Conservation (phyloP, 1,139 yeast species). For the Meyerozyma carpophila region DNA sequence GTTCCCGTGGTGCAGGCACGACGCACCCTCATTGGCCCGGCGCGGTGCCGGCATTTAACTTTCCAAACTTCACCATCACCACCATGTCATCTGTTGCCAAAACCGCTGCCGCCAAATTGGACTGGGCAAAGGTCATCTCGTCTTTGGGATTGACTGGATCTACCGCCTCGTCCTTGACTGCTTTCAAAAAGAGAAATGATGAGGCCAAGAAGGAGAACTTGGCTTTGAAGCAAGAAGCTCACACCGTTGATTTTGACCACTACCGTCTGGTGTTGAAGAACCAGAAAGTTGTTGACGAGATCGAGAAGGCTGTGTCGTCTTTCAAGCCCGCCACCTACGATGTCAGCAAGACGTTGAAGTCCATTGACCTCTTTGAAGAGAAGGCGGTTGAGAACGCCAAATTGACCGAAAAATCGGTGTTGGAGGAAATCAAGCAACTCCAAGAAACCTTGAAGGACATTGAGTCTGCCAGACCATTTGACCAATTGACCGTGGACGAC, state of each 20-base stretch:
- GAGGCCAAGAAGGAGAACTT: constrained; percentile 85
- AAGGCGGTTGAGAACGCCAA: constrained; percentile 96
- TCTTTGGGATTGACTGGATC: constrained; percentile 89
- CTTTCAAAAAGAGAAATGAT: constrained; percentile 97
- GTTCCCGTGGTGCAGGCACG: neutral
- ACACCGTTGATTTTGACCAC: constrained; percentile 73
- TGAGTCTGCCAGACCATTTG: constrained; percentile 96
- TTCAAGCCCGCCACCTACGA: constrained; percentile 86
- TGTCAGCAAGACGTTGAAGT: constrained; percentile 82
- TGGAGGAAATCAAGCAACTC: constrained; percentile 79
- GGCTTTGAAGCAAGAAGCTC: constrained; percentile 65
- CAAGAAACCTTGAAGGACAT: constrained; percentile 87
- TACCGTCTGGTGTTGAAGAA: constrained; percentile 82
- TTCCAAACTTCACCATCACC: neutral
- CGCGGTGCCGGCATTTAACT: neutral
- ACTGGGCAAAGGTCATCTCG: constrained; percentile 90
- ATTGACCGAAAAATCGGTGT: constrained; percentile 84
- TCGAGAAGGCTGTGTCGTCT: constrained; percentile 67
- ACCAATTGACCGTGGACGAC: constrained; percentile 92
- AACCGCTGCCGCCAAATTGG: constrained; percentile 81
- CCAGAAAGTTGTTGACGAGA: constrained; percentile 71
- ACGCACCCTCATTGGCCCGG: constrained; percentile 1
- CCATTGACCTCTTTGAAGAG: constrained; percentile 89
- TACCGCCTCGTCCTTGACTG: constrained; percentile 81
- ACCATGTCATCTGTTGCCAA: constrained; percentile 46